Base-by-base conservation (phyloP, 78 protist species). In the Polysphondylium violaceum region DNA sequence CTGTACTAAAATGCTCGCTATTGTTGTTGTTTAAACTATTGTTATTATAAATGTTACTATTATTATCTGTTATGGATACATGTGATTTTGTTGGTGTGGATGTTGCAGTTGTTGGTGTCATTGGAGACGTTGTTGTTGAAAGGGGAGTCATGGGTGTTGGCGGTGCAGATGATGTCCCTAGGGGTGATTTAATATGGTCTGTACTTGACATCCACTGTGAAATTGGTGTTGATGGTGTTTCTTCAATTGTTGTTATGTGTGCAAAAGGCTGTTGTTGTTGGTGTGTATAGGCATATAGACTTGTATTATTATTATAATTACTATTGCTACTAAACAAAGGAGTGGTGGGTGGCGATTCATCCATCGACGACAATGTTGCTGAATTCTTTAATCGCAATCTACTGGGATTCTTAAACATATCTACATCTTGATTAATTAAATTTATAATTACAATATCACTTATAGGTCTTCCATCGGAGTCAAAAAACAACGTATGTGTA, bases 321-420 rank as follows among this genome's bases (percentile, higher is more conserved):
- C n/a, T n/a, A n/a, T 65, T 65, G 35, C 14, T 65, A 78, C 17
- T 31, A 31, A 23, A 12, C 3, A 43, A 12, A 2, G 88, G 88
- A 7, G 88, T 64, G 6, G 44, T n/a, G 17, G 88, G 88, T 50
- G 88, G 88, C 21, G 88, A 61, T 19, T 56, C 47, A 44, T 78
- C 76, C 16, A 61, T 63, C 16, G 71, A 47, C 12, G 76, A 64
- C 17, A 64, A 64, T 7, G 58, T 61, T 17, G 29, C 29, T 50
- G 75, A 35, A 9, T 33, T 40, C 71, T 78, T 53, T 43, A 25
- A 35, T 65, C 73, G 33, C 40, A 65, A 65, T 21, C 73, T 33
- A 65, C n/a, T 65, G 56, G 12, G 17, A 73, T 53, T 47, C 21
- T 68, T 68, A 65, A n/a, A 40, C 7, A 40, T 38, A 38, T 40